phyloP scores from a whole-genome alignment of 1,139 yeast genomes.

The Tardiomyces depauwii region DNA sequence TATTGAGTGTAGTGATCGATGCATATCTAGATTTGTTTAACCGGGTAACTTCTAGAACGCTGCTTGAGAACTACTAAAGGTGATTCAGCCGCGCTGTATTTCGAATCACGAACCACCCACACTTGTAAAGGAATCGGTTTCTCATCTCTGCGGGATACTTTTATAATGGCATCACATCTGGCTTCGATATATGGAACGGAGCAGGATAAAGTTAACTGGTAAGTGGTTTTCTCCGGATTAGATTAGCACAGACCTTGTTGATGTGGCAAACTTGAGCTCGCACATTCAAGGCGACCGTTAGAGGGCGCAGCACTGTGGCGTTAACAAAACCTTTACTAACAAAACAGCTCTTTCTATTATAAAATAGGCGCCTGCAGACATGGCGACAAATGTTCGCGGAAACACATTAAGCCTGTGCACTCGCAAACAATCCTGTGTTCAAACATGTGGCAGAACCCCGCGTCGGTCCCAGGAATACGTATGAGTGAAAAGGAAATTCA shows the following conservation, averaged over 20 bases:
- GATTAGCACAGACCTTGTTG: neutral
- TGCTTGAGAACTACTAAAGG: too few species aligned
- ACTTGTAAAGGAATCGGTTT: too few species aligned
- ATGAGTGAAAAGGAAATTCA: constrained; percentile 33
- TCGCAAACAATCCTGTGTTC: constrained; percentile 60
- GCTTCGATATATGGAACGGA: constrained; percentile 33
- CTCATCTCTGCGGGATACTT: too few species aligned
- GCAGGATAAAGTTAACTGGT: constrained; percentile 32
- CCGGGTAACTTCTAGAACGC: too few species aligned
- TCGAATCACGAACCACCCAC: too few species aligned
- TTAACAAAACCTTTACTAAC: neutral
- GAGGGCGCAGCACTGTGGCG: too few species aligned
- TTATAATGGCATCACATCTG: constrained; percentile 28
- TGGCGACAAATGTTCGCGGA: constrained; percentile 78
- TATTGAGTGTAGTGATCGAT: too few species aligned
- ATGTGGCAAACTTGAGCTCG: too few species aligned
- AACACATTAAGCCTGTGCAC: constrained; percentile 58
- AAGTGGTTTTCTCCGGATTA: constrained; percentile 7
- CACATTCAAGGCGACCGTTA: constrained; percentile 8
- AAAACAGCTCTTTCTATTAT: constrained; percentile 45
- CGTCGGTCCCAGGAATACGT: constrained; percentile 15
- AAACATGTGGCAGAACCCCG: constrained; percentile 62
- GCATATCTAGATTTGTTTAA: too few species aligned
- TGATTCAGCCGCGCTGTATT: too few species aligned
- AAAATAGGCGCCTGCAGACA: constrained; percentile 93